Percentiles rank a stretch among this genome's conserved stretches.
Evolutionary conservation across 2,329 filamentous ascomycete species (phyloP).

Genomic region (Aureobasidium lini): DNA sequence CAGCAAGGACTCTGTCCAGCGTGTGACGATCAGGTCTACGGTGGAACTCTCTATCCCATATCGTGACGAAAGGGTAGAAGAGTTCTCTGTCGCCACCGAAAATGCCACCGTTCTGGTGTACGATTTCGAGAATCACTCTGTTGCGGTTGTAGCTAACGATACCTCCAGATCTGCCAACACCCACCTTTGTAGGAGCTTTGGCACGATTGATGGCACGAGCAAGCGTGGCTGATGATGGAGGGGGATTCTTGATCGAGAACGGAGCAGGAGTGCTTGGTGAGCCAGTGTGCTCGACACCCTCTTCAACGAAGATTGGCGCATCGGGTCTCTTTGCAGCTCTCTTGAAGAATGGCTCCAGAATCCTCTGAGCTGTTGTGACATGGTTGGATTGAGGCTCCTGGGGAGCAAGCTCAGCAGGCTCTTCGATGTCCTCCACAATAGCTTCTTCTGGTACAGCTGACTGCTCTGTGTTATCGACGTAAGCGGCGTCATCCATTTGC

Average conservation of each 20-base stretch:
- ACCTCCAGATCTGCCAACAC: constrained; percentile 29
- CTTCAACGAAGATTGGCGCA: neutral
- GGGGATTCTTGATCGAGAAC: neutral
- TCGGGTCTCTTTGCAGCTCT: constrained; percentile 1
- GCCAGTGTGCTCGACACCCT: neutral
- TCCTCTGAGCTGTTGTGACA: neutral
- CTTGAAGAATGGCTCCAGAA: neutral
- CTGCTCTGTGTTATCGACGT: neutral
- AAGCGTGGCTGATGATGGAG: neutral
- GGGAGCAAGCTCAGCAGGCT: neutral
- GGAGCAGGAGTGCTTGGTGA: constrained; percentile 1
- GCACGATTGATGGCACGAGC: neutral
- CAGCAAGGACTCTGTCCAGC: constrained; percentile 42
- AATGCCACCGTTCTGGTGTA: constrained; percentile 47
- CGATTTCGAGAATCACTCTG: constrained; percentile 47
- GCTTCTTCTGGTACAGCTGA: neutral
- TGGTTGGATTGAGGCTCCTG: neutral
- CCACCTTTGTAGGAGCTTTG: constrained; percentile 11
- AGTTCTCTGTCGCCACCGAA: constrained; percentile 50
- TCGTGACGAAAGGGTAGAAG: constrained; percentile 46
- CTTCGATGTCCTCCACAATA: neutral
- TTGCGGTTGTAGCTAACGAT: constrained; percentile 38
- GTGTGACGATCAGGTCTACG: constrained; percentile 46
- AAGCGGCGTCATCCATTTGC: neutral
- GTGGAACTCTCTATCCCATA: constrained; percentile 43